Evolutionary conservation across 2,329 filamentous ascomycete genomes (phyloP).

Genomic region (Ceratocystis cubensis): DNA sequence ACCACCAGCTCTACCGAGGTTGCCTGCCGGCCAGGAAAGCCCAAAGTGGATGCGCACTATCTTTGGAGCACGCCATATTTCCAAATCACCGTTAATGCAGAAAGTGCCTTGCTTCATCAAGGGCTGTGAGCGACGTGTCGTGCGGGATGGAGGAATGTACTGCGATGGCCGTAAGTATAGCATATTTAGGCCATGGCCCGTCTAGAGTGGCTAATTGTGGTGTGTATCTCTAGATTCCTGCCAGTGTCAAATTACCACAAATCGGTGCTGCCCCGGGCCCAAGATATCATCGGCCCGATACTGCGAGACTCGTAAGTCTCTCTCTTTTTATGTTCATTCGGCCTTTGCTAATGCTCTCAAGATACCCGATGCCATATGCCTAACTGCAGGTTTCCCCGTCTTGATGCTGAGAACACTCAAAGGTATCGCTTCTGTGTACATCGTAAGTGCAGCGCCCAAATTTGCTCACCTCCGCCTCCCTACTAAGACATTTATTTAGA

Average conservation of each 20-base stretch:
- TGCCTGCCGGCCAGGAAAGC: not conserved
- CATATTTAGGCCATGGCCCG: not conserved
- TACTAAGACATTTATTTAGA: slow-evolving; percentile 19
- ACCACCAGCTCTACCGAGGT: not conserved
- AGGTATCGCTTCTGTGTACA: slow-evolving; percentile 10
- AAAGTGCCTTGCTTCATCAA: slow-evolving; percentile 15
- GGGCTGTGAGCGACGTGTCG: not conserved
- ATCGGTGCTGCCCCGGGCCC: slow-evolving; percentile 3
- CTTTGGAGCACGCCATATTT: slow-evolving; percentile 14
- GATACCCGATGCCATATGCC: not conserved
- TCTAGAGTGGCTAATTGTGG: not conserved
- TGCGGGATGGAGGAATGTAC: slow-evolving; percentile 8
- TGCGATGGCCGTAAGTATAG: slow-evolving; percentile 1
- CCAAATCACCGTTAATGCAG: slow-evolving; percentile 11
- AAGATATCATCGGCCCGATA: not conserved
- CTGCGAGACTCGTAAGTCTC: slow-evolving; percentile 10
- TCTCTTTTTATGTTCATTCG: not conserved
- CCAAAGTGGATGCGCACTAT: slow-evolving; percentile 13
- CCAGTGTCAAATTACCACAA: not conserved
- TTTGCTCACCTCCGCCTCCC: not conserved
- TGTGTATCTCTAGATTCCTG: slow-evolving; percentile 6
- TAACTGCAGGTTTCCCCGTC: slow-evolving; percentile 11
- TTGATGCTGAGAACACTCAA: slow-evolving; percentile 3
- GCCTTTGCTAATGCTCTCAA: not conserved
- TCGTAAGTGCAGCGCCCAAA: slow-evolving; percentile 7